These are phyloP conservation scores for Saccharomycopsis malanga DNA, from an alignment of 805 yeast genomes.

Conservation along the genomic window DNA sequence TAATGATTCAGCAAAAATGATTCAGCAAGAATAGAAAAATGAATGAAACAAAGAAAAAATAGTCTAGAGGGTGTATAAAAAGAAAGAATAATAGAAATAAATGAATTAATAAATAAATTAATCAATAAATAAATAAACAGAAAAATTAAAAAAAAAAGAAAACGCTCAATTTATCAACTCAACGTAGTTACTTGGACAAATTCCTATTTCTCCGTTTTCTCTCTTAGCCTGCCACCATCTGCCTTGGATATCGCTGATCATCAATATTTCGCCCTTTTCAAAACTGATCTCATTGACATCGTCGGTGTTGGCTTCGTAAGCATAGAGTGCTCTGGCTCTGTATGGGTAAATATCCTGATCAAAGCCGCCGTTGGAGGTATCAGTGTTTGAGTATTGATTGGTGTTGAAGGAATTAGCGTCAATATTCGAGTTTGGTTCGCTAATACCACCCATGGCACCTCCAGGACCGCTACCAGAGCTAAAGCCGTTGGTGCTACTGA, in stretches of 20 bases:
- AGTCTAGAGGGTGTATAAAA: not conserved
- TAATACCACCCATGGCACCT: not conserved
- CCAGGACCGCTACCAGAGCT: not conserved
- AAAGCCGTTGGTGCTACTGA: conserved; percentile 3
- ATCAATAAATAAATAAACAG: not conserved
- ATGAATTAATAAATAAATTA: not conserved
- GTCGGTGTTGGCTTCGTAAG: conserved; percentile 83
- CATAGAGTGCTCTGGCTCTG: conserved; percentile 78
- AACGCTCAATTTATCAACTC: conserved; percentile 41
- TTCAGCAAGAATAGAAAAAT: no score
- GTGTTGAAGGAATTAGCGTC: conserved; percentile 9
- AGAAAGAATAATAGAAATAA: not conserved
- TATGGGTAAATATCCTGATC: conserved; percentile 50
- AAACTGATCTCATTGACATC: conserved; percentile 92
- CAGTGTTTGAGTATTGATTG: conserved; percentile 5
- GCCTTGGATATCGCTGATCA: conserved; percentile 87
- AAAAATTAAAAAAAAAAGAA: not conserved
- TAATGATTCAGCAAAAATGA: no score
- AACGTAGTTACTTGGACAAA: conserved; percentile 92
- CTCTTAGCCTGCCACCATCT: conserved; percentile 98
- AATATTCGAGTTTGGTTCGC: not conserved
- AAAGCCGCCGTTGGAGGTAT: conserved; percentile 16
- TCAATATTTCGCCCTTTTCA: conserved; percentile 83
- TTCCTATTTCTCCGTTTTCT: conserved; percentile 87
- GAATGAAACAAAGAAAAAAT: no score